Evolutionary conservation across 1,284 basidiomycete species (phyloP), one percentile per base, ranked within the genome.

Genomic region (Lentinula novae-zelandiae): DNA sequence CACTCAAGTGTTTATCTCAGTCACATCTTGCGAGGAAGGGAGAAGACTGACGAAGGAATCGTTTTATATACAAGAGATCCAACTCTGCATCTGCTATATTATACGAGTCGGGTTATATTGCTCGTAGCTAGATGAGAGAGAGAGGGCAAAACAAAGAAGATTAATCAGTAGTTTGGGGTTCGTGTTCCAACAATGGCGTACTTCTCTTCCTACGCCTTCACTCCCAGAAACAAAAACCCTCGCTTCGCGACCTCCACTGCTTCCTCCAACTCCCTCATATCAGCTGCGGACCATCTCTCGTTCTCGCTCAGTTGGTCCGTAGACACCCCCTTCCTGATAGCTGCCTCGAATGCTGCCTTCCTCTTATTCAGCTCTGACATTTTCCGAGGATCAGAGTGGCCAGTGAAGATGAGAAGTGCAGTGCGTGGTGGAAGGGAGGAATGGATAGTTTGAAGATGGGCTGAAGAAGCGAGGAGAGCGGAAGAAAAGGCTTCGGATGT

Each of bases 321-420:
- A 20, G 70, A 78, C 72, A 78, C 81, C 13, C 80, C 87, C 48
- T 77, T 78, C 68, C 85, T 82, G 66, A 90, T 77, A 34, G 86
- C 82, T 38, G 74, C 78, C 68, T 96, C 94, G 67, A 93, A 96
- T 17, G 82, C 79, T 3, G 74, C 73, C 70, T 93, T 89, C 59
- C 87, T 81, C 2, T 82, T 81, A 61, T 86, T 86, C 20, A 96
- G 76, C 27, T 79, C 71, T 0, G 87, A 77, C 90, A 95, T 94
- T 0, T 73, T 76, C 0, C 92, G 82, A 0, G 95, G 94, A 69
- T 96, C 92, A 1, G 86, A 85, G 69, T 96, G 93, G 0, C 95
- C 95, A 0, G 90, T 92, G 68, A 96, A 87, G 51, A 97, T 77
- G 48, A 96, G 76, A 10, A 97, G 71, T 0, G 93, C 93, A 0